Evolutionary conservation across 2,329 filamentous ascomycete genomes (phyloP).

Genomic region (Pseudohalonectria lignicola): DNA sequence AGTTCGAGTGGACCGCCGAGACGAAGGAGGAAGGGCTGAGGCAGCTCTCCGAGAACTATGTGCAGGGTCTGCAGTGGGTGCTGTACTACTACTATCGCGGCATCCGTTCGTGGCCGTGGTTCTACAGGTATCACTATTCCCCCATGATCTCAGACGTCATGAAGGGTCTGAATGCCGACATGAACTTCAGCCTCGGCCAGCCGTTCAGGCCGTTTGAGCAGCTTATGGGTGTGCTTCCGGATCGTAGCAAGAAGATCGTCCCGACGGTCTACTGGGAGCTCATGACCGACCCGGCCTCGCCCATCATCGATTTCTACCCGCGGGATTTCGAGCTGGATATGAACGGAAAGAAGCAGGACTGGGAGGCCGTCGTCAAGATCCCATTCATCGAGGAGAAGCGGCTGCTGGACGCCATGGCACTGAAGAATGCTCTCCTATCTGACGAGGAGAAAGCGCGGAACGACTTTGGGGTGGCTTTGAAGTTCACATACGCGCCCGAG

Average conservation of each 20-base stretch:
- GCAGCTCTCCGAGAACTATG: constrained; percentile 86
- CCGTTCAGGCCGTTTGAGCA: constrained; percentile 94
- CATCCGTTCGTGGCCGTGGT: constrained; percentile 98
- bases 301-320: constrained; percentile 96
- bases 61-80: constrained; percentile 96
- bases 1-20: constrained; percentile 78
- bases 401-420: constrained; percentile 73
- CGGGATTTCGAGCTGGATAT: constrained; percentile 96
- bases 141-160: constrained; percentile 89
- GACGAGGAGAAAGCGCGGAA: constrained; percentile 75
- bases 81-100: constrained; percentile 96
- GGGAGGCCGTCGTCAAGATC: constrained; percentile 98
- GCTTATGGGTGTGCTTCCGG: constrained; percentile 94
- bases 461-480: constrained; percentile 81
- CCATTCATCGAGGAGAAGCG: constrained; percentile 94
- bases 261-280: constrained; percentile 77
- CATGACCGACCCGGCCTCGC: constrained; percentile 80
- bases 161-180: constrained; percentile 74
- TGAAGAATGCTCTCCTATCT: constrained; percentile 68
- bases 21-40: constrained; percentile 66
- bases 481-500: constrained; percentile 77
- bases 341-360: constrained; percentile 99
- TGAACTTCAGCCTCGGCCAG: constrained; percentile 88
- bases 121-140: constrained; percentile 91
- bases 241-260: constrained; percentile 95